These are phyloP conservation scores for Paramecium octaurelia DNA, from an alignment of 73 alveolate genomes.

Conservation along the genomic window DNA sequence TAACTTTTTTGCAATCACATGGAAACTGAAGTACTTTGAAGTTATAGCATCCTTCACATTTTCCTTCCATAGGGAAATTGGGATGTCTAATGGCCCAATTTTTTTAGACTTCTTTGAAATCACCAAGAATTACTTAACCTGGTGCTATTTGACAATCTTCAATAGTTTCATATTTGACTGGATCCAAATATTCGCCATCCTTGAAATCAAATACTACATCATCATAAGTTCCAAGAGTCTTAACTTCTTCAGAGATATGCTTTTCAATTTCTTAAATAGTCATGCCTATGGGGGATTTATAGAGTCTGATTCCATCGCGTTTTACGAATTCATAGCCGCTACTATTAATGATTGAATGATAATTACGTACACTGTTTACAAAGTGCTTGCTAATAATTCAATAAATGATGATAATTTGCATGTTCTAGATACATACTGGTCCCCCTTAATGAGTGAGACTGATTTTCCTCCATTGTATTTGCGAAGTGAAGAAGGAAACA, in stretches of 20 bases:
- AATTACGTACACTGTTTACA: conserved; percentile 24
- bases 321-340: not conserved
- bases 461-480: not conserved
- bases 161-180: conserved; percentile 21
- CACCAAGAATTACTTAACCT: not conserved
- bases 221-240: not conserved
- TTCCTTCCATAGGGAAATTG: conserved; percentile 52
- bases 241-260: not conserved
- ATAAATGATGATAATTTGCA: not conserved
- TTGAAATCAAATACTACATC: conserved; percentile 1
- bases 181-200: conserved; percentile 34
- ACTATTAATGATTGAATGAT: not conserved
- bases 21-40: conserved; percentile 48
- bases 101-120: conserved; percentile 30
- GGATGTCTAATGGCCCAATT: conserved; percentile 66
- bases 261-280: not conserved
- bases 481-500: conserved; percentile 11
- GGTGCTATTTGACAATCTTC: conserved; percentile 56
- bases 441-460: not conserved
- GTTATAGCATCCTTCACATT: conserved; percentile 72
- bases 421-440: not conserved
- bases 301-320: not conserved
- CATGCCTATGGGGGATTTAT: not conserved
- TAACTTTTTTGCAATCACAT: conserved; percentile 71
- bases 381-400: not conserved